Evolutionary conservation across 768 basidiomycete species (phyloP).

Genomic region (Mycena rosella): DNA sequence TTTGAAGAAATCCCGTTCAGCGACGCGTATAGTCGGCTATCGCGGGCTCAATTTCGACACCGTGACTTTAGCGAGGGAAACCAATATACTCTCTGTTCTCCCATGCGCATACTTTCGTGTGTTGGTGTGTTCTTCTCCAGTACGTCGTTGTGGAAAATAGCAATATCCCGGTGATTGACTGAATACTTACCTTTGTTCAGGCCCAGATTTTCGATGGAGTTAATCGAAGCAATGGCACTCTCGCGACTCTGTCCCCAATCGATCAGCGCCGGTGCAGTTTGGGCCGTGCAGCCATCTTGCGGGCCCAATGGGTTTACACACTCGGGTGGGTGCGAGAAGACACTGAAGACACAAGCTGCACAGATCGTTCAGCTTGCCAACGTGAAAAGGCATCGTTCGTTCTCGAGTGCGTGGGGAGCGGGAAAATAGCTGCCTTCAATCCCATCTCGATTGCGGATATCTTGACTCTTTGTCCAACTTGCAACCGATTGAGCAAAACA

Average conservation of each 20-base stretch:
- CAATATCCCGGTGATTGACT: not conserved
- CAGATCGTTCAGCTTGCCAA: not conserved
- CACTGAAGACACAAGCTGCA: not conserved
- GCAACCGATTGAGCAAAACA: constrained; percentile 2
- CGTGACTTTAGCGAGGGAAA: constrained; percentile 30
- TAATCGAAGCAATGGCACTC: constrained; percentile 18
- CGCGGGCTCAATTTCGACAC: constrained; percentile 23
- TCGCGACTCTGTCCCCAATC: constrained; percentile 16
- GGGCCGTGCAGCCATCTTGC: constrained; percentile 14
- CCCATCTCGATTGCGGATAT: constrained; percentile 3
- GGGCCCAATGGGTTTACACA: constrained; percentile 30
- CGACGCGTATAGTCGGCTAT: constrained; percentile 17
- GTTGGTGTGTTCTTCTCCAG: not conserved
- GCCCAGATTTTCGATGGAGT: constrained; percentile 26
- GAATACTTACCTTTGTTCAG: not conserved
- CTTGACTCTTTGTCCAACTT: constrained; percentile 14
- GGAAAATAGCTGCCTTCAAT: constrained; percentile 11
- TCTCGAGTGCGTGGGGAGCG: constrained; percentile 11
- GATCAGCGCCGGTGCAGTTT: constrained; percentile 28
- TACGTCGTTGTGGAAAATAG: too few relatives aligned
- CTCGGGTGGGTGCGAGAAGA: constrained; percentile 23
- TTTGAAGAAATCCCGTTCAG: constrained; percentile 9
- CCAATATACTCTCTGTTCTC: constrained; percentile 17
- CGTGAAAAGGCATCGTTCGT: constrained; percentile 8
- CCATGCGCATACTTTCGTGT: constrained; percentile 31